Percentiles rank a stretch among this genome's conserved stretches.
phyloP scores from a whole-genome alignment of 2,329 filamentous ascomycete species.

The Penicillium sp. region DNA sequence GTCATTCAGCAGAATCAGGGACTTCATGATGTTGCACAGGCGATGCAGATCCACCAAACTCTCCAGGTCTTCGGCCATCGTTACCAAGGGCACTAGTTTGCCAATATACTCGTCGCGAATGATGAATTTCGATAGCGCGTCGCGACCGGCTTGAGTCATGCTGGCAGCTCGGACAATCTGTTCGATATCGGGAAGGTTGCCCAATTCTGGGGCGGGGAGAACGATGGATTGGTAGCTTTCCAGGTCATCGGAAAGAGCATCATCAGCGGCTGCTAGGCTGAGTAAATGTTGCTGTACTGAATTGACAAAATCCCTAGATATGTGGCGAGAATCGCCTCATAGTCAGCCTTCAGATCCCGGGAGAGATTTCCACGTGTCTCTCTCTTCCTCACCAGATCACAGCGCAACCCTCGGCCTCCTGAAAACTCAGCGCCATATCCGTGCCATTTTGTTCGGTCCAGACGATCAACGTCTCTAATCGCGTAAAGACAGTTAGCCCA shows the following conservation, averaged over 20 bases:
- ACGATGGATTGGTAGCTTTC: slow-evolving; percentile 72
- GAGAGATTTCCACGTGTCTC: neutral
- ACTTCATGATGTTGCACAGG: slow-evolving; percentile 98
- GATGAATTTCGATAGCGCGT: slow-evolving; percentile 85
- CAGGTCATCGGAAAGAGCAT: slow-evolving; percentile 86
- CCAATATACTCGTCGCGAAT: slow-evolving; percentile 83
- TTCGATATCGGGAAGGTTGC: slow-evolving; percentile 82
- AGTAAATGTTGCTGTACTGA: slow-evolving; percentile 77
- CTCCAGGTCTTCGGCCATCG: slow-evolving; percentile 88
- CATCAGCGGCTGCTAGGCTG: slow-evolving; percentile 67
- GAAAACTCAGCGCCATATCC: slow-evolving; percentile 98
- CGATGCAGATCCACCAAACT: slow-evolving; percentile 83
- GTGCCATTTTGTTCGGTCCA: slow-evolving; percentile 92
- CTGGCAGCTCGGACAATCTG: slow-evolving; percentile 79
- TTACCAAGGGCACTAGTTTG: slow-evolving; percentile 82
- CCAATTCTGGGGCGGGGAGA: slow-evolving; percentile 78
- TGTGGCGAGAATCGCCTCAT: slow-evolving; percentile 3
- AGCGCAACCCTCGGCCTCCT: slow-evolving; percentile 92
- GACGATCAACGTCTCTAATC: slow-evolving; percentile 88
- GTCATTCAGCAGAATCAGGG: slow-evolving; percentile 90
- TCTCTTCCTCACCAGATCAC: slow-evolving; percentile 74
- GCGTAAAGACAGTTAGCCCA: slow-evolving; percentile 33
- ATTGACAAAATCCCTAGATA: slow-evolving; percentile 82
- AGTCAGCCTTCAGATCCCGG: slow-evolving; percentile 28
- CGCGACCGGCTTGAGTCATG: slow-evolving; percentile 73